Base-by-base conservation (phyloP, 2,329 filamentous ascomycete genomes). In the Epichloe hybrida region DNA sequence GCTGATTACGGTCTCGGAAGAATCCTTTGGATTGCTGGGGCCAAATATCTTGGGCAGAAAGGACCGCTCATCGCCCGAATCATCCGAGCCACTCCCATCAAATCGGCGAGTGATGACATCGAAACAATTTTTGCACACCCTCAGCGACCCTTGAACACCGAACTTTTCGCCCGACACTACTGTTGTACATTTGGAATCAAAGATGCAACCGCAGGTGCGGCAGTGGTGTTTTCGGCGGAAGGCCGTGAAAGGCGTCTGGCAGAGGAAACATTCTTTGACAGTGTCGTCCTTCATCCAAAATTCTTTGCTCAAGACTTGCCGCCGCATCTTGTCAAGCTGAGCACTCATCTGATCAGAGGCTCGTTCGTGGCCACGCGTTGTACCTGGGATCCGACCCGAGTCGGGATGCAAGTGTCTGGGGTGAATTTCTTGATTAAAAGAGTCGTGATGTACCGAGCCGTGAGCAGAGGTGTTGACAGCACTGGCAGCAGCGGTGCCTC, bases 231-330 rank as follows among this genome's bases (percentile, higher is more conserved):
- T 98, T 56, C 93, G 81, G 53, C 93, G 80, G 63, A 97, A 97
- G 1, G 91, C 93, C 0, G 88, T 89, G 62, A 98, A 98, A 2
- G 86, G 79, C 52, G 88, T 85, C 43, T 88, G 88, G 61, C 93
- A 98, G 43, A 88, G 80, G 64, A 96, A 98, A 62, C 93, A 98
- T 60, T 96, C 91, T 64, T 95, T 97, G 53, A 91, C 94, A 55
- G 94, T 96, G 62, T 97, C 93, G 63, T 98, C 93, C 53, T 89
- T 87, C 93, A 98, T 98, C 93, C 91, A 97, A 59, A 95, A 97
- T 58, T 97, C 90, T 61, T 90, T 93, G 64, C 87, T 95, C 44
- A 97, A 71, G 7, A 98, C 83, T 61, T 91, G 89, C 60, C 88
- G 86, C 55, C 85, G 81, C 73, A 95, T 84, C 58, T 86, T 83